These are phyloP conservation scores for Penicillium cosmopolitanum DNA, from an alignment of 495 filamentous ascomycete genomes.

Conservation along the genomic window DNA sequence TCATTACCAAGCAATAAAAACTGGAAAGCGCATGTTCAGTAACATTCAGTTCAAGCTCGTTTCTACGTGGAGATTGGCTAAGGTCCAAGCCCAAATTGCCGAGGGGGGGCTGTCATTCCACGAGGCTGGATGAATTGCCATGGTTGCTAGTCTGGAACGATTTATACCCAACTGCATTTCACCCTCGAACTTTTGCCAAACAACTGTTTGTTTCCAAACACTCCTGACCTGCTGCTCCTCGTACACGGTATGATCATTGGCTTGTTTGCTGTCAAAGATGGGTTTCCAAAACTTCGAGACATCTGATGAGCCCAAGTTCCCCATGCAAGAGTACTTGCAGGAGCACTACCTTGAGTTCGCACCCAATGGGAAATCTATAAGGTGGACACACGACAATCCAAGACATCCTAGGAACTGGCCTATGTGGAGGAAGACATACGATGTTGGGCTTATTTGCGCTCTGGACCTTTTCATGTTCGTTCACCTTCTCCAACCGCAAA, in stretches of 20 bases:
- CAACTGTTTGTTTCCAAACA: constrained; percentile 27
- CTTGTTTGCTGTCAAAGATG: constrained; percentile 15
- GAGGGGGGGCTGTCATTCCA: constrained; percentile 8
- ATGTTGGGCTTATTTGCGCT: constrained; percentile 39
- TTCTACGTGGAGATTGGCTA: background rate
- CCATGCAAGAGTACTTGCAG: constrained; percentile 20
- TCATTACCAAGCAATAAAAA: background rate
- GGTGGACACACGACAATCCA: constrained; percentile 40
- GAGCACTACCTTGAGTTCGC: constrained; percentile 36
- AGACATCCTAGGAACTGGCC: constrained; percentile 49
- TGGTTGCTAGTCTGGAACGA: background rate
- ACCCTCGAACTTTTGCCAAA: background rate
- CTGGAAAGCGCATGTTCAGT: background rate
- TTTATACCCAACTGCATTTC: constrained; percentile 11
- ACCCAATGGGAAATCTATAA: constrained; percentile 39
- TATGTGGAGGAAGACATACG: constrained; percentile 36
- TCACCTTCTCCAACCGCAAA: background rate
- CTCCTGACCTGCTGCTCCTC: constrained; percentile 21
- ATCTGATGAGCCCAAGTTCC: constrained; percentile 23
- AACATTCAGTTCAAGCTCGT: background rate
- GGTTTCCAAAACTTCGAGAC: constrained; percentile 12
- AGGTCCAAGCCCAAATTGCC: background rate
- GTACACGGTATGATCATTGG: constrained; percentile 18
- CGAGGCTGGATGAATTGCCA: constrained; percentile 1
- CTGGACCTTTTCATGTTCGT: constrained; percentile 49